A percentile compares a stretch with the other conserved stretches of the same genome.
phyloP scores from a whole-genome alignment of 441 rosid genomes.

The Erodium moschatum region DNA sequence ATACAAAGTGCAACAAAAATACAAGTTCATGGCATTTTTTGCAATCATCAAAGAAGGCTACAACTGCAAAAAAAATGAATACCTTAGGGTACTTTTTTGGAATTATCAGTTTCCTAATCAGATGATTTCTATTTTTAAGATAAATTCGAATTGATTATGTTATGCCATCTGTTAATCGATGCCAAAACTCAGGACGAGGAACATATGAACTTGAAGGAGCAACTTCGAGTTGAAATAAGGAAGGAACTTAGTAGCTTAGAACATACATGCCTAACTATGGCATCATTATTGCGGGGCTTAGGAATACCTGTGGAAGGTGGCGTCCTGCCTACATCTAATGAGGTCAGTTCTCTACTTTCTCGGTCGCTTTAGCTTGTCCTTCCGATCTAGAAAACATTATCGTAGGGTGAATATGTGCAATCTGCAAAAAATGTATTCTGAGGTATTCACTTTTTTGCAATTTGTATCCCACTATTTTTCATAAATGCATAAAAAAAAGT shows the following conservation, averaged over 20 bases:
- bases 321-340: constrained; percentile 34
- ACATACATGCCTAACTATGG: constrained; percentile 45
- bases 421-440: too few relatives aligned
- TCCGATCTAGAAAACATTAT: background rate
- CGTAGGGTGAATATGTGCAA: background rate
- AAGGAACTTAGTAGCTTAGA: constrained; percentile 55
- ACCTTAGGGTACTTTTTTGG: too few relatives aligned
- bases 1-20: too few relatives aligned
- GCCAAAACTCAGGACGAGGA: constrained; percentile 54
- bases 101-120: background rate
- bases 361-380: background rate
- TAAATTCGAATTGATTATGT: background rate
- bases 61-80: too few relatives aligned
- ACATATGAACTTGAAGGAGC: constrained; percentile 63
- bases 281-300: constrained; percentile 59
- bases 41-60: too few relatives aligned
- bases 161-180: constrained; percentile 14
- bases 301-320: constrained; percentile 57
- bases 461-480: too few relatives aligned
- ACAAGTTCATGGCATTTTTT: too few relatives aligned
- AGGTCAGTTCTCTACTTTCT: constrained; percentile 35
- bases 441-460: too few relatives aligned
- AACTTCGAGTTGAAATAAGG: constrained; percentile 47
- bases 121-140: too few relatives aligned
- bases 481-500: too few relatives aligned